These are phyloP conservation scores for Abrus precatorius DNA, from an alignment of 306 rosid genomes.

Conservation along the genomic window DNA sequence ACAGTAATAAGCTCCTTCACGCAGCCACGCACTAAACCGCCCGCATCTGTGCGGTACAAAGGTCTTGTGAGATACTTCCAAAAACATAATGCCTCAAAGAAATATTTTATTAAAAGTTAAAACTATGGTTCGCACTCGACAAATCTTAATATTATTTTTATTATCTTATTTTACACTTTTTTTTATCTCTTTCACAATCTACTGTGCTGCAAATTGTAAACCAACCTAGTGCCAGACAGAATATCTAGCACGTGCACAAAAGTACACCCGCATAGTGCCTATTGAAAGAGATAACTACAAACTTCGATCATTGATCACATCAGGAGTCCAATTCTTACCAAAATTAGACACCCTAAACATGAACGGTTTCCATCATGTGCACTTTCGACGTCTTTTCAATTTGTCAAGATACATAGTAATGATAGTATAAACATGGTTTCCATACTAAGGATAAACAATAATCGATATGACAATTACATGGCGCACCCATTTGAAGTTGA, in stretches of 20 bases:
- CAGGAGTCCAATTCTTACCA: constrained; percentile 29
- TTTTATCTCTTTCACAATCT: not conserved
- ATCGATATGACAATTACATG: constrained; percentile 46
- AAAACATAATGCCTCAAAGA: constrained; percentile 39
- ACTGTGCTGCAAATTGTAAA: constrained; percentile 44
- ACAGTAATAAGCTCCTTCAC: constrained; percentile 51
- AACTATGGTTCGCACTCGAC: not conserved
- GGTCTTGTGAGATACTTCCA: constrained; percentile 62
- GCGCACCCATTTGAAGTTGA: constrained; percentile 40
- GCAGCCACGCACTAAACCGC: constrained; percentile 52
- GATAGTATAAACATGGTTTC: constrained; percentile 41
- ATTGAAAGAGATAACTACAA: constrained; percentile 40
- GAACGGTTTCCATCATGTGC: constrained; percentile 26
- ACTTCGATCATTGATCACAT: constrained; percentile 13
- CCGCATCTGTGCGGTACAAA: constrained; percentile 44
- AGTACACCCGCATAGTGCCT: constrained; percentile 65
- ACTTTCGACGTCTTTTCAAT: constrained; percentile 51
- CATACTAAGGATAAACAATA: constrained; percentile 45
- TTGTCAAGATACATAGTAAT: not conserved
- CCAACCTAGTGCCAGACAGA: constrained; percentile 54
- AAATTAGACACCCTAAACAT: constrained; percentile 13
- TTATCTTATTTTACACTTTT: no score
- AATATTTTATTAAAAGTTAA: constrained; percentile 19
- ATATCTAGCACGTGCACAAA: constrained; percentile 73
- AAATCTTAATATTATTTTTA: no score